These are phyloP conservation scores for Paraphoma sp. DNA, from an alignment of 2,329 filamentous ascomycete species.

Conservation along the genomic window DNA sequence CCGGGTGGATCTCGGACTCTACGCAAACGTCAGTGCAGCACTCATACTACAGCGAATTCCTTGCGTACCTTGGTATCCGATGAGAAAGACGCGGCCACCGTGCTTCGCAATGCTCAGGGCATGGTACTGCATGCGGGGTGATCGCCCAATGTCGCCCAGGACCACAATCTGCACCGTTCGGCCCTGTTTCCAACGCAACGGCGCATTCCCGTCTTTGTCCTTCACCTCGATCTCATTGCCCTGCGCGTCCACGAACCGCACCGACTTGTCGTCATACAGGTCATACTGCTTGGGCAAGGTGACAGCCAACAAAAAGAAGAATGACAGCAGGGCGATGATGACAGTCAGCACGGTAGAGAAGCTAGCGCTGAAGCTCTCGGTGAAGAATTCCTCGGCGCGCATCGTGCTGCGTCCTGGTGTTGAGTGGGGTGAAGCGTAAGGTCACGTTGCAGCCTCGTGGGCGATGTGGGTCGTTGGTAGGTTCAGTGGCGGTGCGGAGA, in stretches of 20 bases:
- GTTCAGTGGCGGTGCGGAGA: conserved; percentile 19
- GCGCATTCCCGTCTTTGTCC: conserved; percentile 28
- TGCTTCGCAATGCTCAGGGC: conserved; percentile 88
- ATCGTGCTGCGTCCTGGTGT: conserved; percentile 19
- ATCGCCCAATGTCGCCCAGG: conserved; percentile 91
- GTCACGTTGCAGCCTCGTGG: conserved; percentile 15
- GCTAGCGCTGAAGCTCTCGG: conserved; percentile 25
- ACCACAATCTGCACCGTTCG: conserved; percentile 81
- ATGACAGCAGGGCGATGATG: conserved; percentile 52
- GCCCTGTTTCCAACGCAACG: conserved; percentile 41
- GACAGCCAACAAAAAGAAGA: conserved; percentile 59
- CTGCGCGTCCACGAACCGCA: conserved; percentile 28
- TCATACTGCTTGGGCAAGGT: conserved; percentile 61
- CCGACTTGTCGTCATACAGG: conserved; percentile 42
- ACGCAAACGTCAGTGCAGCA: conserved; percentile 1
- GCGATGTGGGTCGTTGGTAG: conserved; percentile 15
- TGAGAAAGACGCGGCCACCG: conserved; percentile 79
- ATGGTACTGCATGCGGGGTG: conserved; percentile 98
- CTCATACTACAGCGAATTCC: background rate
- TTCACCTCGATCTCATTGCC: conserved; percentile 28
- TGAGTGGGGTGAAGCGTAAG: conserved; percentile 20
- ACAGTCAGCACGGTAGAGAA: conserved; percentile 50
- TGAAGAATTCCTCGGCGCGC: conserved; percentile 42
- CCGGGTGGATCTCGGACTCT: conserved; percentile 84
- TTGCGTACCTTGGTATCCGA: conserved; percentile 79